phyloP scores from a whole-genome alignment of 768 basidiomycete species.

The Auriscalpium vulgare region DNA sequence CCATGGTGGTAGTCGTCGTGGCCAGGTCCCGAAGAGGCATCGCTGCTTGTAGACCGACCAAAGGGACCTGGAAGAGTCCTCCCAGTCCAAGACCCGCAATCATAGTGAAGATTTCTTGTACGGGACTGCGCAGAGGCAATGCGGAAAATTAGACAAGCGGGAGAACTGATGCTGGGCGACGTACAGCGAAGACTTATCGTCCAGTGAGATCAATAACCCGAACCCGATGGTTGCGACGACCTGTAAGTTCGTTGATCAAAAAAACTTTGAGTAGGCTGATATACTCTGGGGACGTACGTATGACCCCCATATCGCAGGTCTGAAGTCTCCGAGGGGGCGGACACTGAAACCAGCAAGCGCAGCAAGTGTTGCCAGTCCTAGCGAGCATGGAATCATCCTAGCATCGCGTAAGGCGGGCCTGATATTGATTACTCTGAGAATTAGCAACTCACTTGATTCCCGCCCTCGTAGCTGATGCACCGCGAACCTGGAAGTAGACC shows the following conservation, averaged over 20 bases:
- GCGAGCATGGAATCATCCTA: constrained; percentile 30
- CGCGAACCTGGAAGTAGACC: constrained; percentile 34
- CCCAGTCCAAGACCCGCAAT: constrained; percentile 27
- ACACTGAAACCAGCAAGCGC: constrained; percentile 21
- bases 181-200: constrained; percentile 24
- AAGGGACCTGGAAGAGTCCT: constrained; percentile 29
- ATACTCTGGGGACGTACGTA: constrained; percentile 3
- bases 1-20: constrained; percentile 30
- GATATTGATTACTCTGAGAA: neutral
- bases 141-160: neutral
- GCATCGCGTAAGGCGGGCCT: neutral
- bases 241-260: neutral
- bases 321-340: constrained; percentile 21
- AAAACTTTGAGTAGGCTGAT: too few species aligned
- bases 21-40: constrained; percentile 42
- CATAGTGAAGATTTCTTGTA: constrained; percentile 26
- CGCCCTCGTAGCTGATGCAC: constrained; percentile 26
- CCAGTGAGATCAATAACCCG: constrained; percentile 30
- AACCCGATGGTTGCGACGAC: constrained; percentile 25
- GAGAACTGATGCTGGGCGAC: neutral
- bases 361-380: constrained; percentile 17
- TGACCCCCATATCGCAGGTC: constrained; percentile 24
- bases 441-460: constrained; percentile 25
- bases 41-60: constrained; percentile 34
- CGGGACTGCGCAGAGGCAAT: constrained; percentile 15